Percentiles rank a stretch among this genome's conserved stretches.
These are phyloP conservation scores for Musa balbisiana DNA, from an alignment of 202 grass and related monocot genomes.

Conservation along the genomic window DNA sequence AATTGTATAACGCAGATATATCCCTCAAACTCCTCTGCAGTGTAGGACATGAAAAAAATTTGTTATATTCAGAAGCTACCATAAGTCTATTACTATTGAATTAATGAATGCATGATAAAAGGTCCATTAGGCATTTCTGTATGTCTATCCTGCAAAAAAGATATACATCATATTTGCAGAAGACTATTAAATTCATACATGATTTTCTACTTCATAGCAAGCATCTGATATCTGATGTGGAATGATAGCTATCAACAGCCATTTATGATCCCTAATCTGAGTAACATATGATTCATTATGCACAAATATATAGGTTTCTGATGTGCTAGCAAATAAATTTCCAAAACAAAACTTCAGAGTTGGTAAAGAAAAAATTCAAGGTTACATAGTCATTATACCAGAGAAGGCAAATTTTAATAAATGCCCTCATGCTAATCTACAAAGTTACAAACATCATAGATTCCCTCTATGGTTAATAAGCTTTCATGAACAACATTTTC, in stretches of 20 bases:
- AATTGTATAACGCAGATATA: constrained; percentile 59
- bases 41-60: constrained; percentile 1
- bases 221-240: no score
- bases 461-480: no score
- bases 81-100: not conserved
- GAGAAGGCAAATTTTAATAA: not conserved
- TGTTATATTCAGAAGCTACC: not conserved
- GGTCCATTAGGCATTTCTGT: not conserved
- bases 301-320: not conserved
- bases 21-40: constrained; percentile 91
- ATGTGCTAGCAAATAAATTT: not conserved
- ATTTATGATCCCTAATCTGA: not conserved
- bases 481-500: no score
- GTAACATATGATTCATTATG: not conserved
- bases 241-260: no score
- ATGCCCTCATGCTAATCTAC: not conserved
- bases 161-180: no score
- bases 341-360: not conserved
- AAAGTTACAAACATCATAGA: not conserved
- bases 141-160: no score
- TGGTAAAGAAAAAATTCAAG: not conserved
- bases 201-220: no score
- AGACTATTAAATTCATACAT: no score
- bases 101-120: constrained; percentile 1
- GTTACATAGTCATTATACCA: not conserved